Conservation (phyloP, 441 rosid genomes). For the California macrophylla region DNA sequence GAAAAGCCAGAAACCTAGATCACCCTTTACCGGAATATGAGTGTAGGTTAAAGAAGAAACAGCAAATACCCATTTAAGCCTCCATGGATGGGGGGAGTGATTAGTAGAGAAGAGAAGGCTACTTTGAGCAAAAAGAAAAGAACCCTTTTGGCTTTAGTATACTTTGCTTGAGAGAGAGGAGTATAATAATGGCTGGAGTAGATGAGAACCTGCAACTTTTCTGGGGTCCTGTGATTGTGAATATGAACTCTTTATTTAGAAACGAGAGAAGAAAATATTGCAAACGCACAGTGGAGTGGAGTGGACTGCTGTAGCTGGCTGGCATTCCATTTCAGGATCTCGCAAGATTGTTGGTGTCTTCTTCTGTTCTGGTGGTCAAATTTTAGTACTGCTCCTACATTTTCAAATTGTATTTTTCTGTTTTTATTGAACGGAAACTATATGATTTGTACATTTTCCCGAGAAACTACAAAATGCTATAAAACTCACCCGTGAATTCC, state of each 20-base stretch:
- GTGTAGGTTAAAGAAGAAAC: slow-evolving; percentile 25
- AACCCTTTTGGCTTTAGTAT: slow-evolving; percentile 4
- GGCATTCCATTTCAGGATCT: slow-evolving; percentile 11
- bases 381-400: neutral
- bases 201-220: slow-evolving; percentile 27
- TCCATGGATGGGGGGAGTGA: slow-evolving; percentile 27
- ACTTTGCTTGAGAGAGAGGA: slow-evolving; percentile 6
- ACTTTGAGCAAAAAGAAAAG: slow-evolving; percentile 22
- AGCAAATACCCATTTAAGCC: slow-evolving; percentile 27
- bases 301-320: no score
- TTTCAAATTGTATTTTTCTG: neutral
- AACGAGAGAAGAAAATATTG: slow-evolving; percentile 7
- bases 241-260: slow-evolving; percentile 13
- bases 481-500: neutral
- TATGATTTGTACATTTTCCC: neutral
- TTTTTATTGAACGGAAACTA: neutral
- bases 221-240: slow-evolving; percentile 4
- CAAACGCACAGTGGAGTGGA: no score
- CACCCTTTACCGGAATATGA: slow-evolving; percentile 16
- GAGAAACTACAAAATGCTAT: neutral
- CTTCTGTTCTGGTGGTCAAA: neutral
- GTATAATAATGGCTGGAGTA: neutral
- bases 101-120: slow-evolving; percentile 15
- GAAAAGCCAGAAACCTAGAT: slow-evolving; percentile 21
- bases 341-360: slow-evolving; percentile 7